phyloP scores from a whole-genome alignment of 371 early-diverging fungal genomes.

The Circinella minor region DNA sequence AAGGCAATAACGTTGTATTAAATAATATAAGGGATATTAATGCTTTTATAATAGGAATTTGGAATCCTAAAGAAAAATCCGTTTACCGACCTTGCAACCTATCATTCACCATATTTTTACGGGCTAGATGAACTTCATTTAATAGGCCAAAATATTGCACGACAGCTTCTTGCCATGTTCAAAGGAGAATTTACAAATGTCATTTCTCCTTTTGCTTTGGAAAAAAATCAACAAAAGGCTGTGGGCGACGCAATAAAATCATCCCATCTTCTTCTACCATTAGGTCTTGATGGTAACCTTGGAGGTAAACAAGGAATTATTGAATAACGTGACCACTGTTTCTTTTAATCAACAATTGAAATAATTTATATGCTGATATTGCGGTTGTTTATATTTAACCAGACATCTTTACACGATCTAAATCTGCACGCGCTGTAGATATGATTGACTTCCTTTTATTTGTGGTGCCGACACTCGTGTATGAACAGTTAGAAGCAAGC shows the following conservation, averaged over 20 bases:
- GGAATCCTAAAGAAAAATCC: neutral
- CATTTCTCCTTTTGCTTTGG: neutral
- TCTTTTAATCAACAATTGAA: neutral
- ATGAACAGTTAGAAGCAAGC: neutral
- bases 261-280: neutral
- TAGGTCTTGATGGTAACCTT: neutral
- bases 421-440: neutral
- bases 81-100: neutral
- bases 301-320: too few relatives aligned
- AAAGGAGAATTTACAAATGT: neutral
- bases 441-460: neutral
- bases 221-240: neutral
- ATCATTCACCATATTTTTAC: neutral
- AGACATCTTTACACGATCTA: neutral
- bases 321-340: too few relatives aligned
- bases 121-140: neutral
- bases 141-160: neutral
- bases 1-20: neutral
- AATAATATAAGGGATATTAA: neutral
- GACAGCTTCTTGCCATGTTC: neutral
- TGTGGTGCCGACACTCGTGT: neutral
- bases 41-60: neutral
- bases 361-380: too few relatives aligned
- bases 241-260: neutral
- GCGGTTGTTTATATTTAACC: too few relatives aligned